Conservation (phyloP, 2,329 filamentous ascomycete species). For the Arthrobotrys conoides region DNA sequence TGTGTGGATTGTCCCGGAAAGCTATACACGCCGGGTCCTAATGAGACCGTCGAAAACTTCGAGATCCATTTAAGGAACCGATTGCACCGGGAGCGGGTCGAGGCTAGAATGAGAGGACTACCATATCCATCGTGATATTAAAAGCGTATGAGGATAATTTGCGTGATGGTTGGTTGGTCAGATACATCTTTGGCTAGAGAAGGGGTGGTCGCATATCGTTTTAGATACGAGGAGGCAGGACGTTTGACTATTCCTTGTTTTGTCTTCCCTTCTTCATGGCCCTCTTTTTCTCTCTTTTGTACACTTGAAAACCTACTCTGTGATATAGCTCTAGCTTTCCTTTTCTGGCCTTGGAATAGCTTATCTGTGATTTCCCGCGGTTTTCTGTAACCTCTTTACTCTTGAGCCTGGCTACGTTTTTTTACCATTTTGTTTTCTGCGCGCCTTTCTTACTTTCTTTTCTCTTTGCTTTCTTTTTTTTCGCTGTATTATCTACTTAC, state of each 20-base stretch:
- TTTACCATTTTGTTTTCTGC: constrained; percentile 13
- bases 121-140: constrained; percentile 49
- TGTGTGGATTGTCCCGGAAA: constrained; percentile 95
- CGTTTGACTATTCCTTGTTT: not conserved
- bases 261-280: constrained; percentile 2
- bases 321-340: constrained; percentile 25
- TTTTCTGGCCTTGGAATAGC: constrained; percentile 18
- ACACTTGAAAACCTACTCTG: constrained; percentile 30
- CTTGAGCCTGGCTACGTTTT: constrained; percentile 22
- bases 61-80: constrained; percentile 92
- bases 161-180: too few relatives aligned
- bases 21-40: constrained; percentile 90
- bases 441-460: constrained; percentile 17
- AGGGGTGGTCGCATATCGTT: not conserved
- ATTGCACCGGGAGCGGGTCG: constrained; percentile 80
- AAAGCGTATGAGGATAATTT: not conserved
- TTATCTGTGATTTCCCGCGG: constrained; percentile 5
- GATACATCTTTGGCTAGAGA: constrained; percentile 9
- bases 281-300: constrained; percentile 22
- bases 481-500: constrained; percentile 18
- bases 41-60: constrained; percentile 88
- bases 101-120: constrained; percentile 65
- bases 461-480: constrained; percentile 23
- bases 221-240: not conserved
- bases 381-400: constrained; percentile 17